Conservation (phyloP, 139 green algal genomes). For the Pseudopediastrum boryanum region DNA sequence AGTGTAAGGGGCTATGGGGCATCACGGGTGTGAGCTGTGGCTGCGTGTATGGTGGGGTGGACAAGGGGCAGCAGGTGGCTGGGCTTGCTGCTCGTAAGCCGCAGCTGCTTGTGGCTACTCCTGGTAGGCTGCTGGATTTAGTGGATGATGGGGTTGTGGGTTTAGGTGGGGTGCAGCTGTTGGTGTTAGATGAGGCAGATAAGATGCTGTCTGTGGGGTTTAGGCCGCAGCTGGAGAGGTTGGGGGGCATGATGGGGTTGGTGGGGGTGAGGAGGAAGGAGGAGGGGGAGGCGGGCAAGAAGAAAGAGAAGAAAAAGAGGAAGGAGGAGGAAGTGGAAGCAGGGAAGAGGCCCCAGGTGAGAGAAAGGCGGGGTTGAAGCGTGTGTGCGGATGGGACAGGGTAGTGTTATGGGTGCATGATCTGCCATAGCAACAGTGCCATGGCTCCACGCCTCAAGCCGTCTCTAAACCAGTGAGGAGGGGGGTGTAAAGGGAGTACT, state of each 20-base stretch:
- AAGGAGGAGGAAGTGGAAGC: neutral
- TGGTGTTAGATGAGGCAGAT: slow-evolving; percentile 91
- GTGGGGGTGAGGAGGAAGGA: neutral
- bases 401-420: too few relatives aligned
- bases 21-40: slow-evolving; percentile 44
- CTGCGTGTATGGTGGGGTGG: slow-evolving; percentile 71
- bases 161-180: slow-evolving; percentile 47
- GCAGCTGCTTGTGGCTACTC: slow-evolving; percentile 82
- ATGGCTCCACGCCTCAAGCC: too few relatives aligned
- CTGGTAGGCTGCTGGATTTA: slow-evolving; percentile 84
- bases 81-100: slow-evolving; percentile 36
- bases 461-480: too few relatives aligned
- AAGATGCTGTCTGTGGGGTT: slow-evolving; percentile 90
- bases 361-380: neutral
- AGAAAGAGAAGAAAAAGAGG: slow-evolving; percentile 17
- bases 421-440: too few relatives aligned
- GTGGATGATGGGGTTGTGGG: slow-evolving; percentile 56
- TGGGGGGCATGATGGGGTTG: slow-evolving; percentile 55
- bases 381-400: too few relatives aligned
- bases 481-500: too few relatives aligned
- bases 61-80: slow-evolving; percentile 66
- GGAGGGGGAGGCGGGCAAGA: neutral
- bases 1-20: slow-evolving; percentile 35
- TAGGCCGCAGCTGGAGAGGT: slow-evolving; percentile 68
- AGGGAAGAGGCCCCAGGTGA: neutral